Base-by-base conservation (phyloP, 2,329 filamentous ascomycete species). In the Ceratocystis cubensis region DNA sequence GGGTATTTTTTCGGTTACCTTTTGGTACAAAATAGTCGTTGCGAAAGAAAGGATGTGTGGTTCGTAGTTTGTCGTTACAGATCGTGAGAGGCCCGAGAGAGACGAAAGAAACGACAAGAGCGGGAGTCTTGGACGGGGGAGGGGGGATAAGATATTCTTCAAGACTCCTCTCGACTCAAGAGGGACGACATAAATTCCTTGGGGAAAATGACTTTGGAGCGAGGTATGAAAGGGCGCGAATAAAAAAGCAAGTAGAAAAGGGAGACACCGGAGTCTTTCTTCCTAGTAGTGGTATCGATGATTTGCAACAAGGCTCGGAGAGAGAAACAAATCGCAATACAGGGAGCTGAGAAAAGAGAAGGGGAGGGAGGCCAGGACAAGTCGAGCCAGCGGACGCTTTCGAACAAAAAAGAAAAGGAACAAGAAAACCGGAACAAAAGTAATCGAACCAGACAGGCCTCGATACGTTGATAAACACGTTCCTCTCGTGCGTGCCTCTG, bases 111-210 rank as follows among this genome's bases (percentile, higher is more conserved):
- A 46, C 10, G 33, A 30, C 53, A 17, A 33, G 25, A 33, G 53
- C 17, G 30, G 28, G 13, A 57, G 53, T 33, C 17, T 62, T 13
- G 41, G 22, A 46, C 25, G 41, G 61, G 44, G 61, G 61, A 44
- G 8, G 10, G 37, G 61, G 61, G 41, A 63, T 48, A 63, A 63
- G 61, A 63, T 63, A 45, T 63, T 63, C 44, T 63, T 63, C 61
- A 48, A 46, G 25, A 20, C 25, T 59, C 37, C 7, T n/a, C 22
- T 30, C 6, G 13, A 59, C 7, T 30, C 13, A 59, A 33, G 8
- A 59, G 28, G 6, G 28, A 41, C 37, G 6, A 37, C 28, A 25
- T 25, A 37, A 37, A 33, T 17, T 59, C 53, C 28, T 7, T 59
- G 28, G 53, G 15, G 33, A 33, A 59, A 2, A 17, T 15, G 30